Conservation (phyloP, 257 asterid species). For the Jacaranda copaia region DNA sequence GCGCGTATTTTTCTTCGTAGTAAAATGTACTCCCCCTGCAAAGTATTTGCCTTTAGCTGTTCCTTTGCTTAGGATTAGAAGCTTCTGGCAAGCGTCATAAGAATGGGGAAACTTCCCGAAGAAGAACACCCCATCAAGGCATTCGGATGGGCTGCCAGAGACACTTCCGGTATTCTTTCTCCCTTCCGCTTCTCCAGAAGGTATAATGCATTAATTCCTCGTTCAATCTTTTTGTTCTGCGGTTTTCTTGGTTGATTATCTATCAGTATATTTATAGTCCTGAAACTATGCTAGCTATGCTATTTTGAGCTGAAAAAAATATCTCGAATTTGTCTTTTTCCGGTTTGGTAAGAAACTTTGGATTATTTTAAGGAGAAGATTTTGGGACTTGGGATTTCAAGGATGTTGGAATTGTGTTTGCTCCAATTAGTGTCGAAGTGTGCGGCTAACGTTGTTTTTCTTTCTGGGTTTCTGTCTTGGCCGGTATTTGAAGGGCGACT, state of each 20-base stretch:
- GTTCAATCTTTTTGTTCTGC: not conserved
- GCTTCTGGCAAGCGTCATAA: not conserved
- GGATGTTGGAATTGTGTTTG: not conserved
- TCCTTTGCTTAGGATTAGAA: not conserved
- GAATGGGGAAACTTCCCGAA: conserved; percentile 38
- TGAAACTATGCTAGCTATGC: too few species aligned
- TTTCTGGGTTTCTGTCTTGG: not conserved
- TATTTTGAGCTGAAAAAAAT: not conserved
- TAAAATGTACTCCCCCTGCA: not conserved
- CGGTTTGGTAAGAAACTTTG: not conserved
- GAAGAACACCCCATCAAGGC: conserved; percentile 44
- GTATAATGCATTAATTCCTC: conserved; percentile 1
- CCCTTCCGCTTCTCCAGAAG: conserved; percentile 49
- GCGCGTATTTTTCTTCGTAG: too few species aligned
- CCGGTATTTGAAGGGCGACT: conserved; percentile 33
- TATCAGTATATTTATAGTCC: too few species aligned
- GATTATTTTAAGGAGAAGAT: not conserved
- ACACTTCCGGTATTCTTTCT: conserved; percentile 40
- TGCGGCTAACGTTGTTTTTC: not conserved
- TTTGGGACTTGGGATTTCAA: not conserved
- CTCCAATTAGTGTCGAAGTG: not conserved
- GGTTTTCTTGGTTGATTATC: not conserved
- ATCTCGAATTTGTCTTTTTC: not conserved
- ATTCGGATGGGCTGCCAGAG: conserved; percentile 46
- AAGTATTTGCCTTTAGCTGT: too few species aligned